Percentiles rank a stretch among this genome's conserved stretches.
These are phyloP conservation scores for Solanum hybrid DNA, from an alignment of 305 asterid species.

Conservation along the genomic window DNA sequence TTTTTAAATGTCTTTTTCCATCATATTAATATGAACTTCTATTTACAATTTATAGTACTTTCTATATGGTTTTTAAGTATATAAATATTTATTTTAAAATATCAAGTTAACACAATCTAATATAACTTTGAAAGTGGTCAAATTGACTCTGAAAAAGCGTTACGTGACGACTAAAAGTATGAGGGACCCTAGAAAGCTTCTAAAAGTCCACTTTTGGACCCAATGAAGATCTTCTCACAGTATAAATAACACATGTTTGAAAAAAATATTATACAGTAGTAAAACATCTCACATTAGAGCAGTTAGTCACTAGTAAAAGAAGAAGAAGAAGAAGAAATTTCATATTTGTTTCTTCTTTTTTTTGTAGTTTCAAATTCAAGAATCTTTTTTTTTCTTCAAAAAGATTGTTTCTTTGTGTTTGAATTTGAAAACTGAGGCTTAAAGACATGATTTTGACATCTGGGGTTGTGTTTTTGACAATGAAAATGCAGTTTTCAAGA, in stretches of 20 bases:
- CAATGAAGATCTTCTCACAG: not conserved
- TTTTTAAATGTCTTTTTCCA: not conserved
- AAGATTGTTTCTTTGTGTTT: not conserved
- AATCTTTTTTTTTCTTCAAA: not conserved
- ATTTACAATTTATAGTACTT: not conserved
- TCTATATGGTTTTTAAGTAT: not conserved
- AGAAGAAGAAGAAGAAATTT: not conserved
- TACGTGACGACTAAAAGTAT: not conserved
- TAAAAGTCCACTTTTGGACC: not conserved
- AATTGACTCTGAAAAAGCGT: not conserved
- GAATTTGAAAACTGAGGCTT: not conserved
- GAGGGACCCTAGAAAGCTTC: not conserved
- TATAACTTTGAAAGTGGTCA: not conserved
- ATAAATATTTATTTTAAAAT: not conserved
- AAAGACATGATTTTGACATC: not conserved
- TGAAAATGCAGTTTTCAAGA: conserved; percentile 7
- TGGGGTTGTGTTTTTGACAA: not conserved
- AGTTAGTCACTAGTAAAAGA: not conserved
- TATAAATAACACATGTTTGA: not conserved
- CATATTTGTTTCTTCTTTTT: not conserved
- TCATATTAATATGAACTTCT: not conserved
- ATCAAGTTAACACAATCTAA: not conserved
- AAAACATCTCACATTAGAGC: not conserved
- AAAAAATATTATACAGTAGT: not conserved
- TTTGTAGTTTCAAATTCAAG: not conserved